phyloP scores from a whole-genome alignment of 768 basidiomycete genomes.

The Hirschioporus abietinus region DNA sequence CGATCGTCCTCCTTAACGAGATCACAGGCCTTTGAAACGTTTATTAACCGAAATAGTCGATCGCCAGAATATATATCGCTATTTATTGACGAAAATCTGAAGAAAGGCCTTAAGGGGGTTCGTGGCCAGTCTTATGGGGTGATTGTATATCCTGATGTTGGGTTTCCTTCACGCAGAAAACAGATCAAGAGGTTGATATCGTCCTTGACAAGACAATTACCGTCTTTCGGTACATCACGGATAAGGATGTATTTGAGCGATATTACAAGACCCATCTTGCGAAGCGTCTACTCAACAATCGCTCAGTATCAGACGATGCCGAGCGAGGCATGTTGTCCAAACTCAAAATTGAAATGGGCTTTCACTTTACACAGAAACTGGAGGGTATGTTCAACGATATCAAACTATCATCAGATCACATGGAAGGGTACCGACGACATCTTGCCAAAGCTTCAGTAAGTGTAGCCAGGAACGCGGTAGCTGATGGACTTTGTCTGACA shows the following conservation, averaged over 20 bases:
- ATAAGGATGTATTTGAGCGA: slow-evolving; percentile 96
- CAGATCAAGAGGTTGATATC: slow-evolving; percentile 83
- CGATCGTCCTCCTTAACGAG: background rate
- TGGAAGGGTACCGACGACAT: slow-evolving; percentile 63
- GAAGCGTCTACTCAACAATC: slow-evolving; percentile 78
- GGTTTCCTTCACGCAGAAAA: slow-evolving; percentile 59
- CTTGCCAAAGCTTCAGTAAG: slow-evolving; percentile 59
- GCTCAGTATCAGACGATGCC: slow-evolving; percentile 95
- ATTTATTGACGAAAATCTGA: slow-evolving; percentile 95
- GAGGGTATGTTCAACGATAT: slow-evolving; percentile 99
- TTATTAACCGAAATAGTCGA: slow-evolving; percentile 83
- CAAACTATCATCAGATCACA: slow-evolving; percentile 79
- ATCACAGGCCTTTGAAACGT: slow-evolving; percentile 81
- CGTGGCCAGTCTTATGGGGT: slow-evolving; percentile 23
- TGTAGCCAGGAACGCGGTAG: slow-evolving; percentile 5
- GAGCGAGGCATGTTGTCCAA: slow-evolving; percentile 97
- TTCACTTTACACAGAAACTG: slow-evolving; percentile 94
- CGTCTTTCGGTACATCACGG: slow-evolving; percentile 87
- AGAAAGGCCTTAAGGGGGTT: slow-evolving; percentile 91
- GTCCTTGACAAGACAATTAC: slow-evolving; percentile 95
- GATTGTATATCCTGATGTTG: slow-evolving; percentile 6
- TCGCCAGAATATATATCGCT: slow-evolving; percentile 93
- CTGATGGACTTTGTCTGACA: background rate
- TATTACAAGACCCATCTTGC: slow-evolving; percentile 98
- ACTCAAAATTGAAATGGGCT: slow-evolving; percentile 93